These are phyloP conservation scores for Blastobotrys attinorum DNA, from an alignment of 805 yeast species.

Conservation along the genomic window DNA sequence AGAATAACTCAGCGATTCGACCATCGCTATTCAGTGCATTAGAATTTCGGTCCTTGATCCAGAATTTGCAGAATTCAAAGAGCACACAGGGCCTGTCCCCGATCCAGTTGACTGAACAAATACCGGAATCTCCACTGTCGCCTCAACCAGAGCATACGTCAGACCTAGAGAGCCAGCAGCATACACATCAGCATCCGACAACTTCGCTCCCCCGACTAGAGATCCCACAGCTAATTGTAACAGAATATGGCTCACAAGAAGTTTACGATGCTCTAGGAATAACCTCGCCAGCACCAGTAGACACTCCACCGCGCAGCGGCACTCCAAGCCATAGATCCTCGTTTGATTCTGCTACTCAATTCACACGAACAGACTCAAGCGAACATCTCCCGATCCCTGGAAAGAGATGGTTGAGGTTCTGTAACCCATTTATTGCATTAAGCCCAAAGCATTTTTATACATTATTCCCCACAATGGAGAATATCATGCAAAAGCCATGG, in stretches of 20 bases:
- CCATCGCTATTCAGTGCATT: slow-evolving; percentile 35
- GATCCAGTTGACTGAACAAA: background rate
- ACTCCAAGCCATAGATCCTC: background rate
- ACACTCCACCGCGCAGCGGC: no score
- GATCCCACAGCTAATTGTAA: slow-evolving; percentile 2
- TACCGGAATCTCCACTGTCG: background rate
- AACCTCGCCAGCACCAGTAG: background rate
- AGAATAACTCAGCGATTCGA: slow-evolving; percentile 16
- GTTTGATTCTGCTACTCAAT: background rate
- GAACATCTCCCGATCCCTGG: no score
- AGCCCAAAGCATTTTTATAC: slow-evolving; percentile 1
- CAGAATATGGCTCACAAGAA: background rate
- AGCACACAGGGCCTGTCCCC: background rate
- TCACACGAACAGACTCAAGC: background rate
- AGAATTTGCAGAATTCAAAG: background rate
- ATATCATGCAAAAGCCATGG: slow-evolving; percentile 20
- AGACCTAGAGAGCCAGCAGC: no score
- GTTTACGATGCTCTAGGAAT: background rate
- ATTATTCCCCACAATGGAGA: slow-evolving; percentile 27
- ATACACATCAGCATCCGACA: no score
- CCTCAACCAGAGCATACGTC: no score
- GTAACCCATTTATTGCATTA: no score
- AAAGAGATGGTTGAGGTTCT: no score
- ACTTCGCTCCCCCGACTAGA: no score
- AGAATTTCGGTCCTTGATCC: slow-evolving; percentile 22